Base-by-base conservation (phyloP, 495 filamentous ascomycete genomes). In the Aspergillus conjunctus region DNA sequence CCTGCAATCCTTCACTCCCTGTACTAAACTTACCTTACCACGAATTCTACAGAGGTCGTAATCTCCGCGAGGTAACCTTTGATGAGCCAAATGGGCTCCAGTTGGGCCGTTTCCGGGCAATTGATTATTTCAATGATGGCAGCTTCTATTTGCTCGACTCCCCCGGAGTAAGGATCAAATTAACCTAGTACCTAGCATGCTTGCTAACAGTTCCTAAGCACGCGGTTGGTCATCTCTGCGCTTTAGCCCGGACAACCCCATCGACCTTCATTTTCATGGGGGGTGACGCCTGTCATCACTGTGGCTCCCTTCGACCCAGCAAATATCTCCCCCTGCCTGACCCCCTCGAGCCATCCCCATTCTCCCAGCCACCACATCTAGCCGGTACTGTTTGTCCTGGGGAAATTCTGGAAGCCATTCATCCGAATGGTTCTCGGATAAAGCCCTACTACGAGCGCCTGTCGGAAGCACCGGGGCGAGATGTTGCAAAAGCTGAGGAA, bases 191-290 rank as follows among this genome's bases (percentile, higher is more conserved):
- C 51, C 83, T 83, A 4, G 57, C 72, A 32, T 26, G 26, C 5
- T 26, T 26, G 56, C 51, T 56, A 44, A 70, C 73, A 44, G 54
- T 32, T 17, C 51, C 73, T 9, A 66, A 54, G 34, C 55, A 58
- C 37, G 31, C 55, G 8, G 43, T 56, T 1, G 85, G 86, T 0
- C 85, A 89, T 62, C 73, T 87, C 4, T 79, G 78, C 58, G 85
- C 61, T 0, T 70, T 89, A 5, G 85, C 82, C 10, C 70, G 84
- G 1, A 81, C 80, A 10, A 83, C 79, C 58, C 68, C 73, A 4
- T 73, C 75, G n/a, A 79, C 74, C 7, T 87, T 84, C 65, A 72
- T 87, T 59, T 65, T 85, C 14, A 71, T 86, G 71, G 81, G 76
- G 17, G 84, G 77, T 17, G 83, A 85, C 55, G 68, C 70, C 6